Conservation (phyloP, 306 rosid genomes). For the Quercus robur region DNA sequence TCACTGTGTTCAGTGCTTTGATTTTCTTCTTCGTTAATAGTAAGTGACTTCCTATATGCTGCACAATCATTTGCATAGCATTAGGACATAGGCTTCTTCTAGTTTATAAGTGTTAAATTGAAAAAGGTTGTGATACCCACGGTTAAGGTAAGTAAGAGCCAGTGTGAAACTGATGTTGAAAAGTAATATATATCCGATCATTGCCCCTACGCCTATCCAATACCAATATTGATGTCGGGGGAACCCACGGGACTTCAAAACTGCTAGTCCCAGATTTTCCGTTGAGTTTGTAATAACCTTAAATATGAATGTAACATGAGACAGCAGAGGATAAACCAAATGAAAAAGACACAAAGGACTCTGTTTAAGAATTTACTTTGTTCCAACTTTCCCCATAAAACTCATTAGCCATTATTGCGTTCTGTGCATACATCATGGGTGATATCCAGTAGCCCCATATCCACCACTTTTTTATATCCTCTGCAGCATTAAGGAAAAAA, state of each 20-base stretch:
- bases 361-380: slow-evolving; percentile 38
- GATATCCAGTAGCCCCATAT: slow-evolving; percentile 80
- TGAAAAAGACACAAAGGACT: neutral
- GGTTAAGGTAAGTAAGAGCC: slow-evolving; percentile 49
- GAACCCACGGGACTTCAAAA: slow-evolving; percentile 53
- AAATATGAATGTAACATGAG: neutral
- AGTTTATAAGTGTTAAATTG: neutral
- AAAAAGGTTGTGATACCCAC: slow-evolving; percentile 34
- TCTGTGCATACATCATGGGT: slow-evolving; percentile 70
- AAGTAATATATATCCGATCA: slow-evolving; percentile 45
- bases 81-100: neutral
- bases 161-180: slow-evolving; percentile 46
- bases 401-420: slow-evolving; percentile 61
- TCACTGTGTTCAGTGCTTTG: slow-evolving; percentile 10
- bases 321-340: neutral
- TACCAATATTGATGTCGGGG: slow-evolving; percentile 57
- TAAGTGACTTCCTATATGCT: slow-evolving; percentile 42
- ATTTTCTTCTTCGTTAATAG: slow-evolving; percentile 33
- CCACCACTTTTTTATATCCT: slow-evolving; percentile 60
- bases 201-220: slow-evolving; percentile 64
- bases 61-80: slow-evolving; percentile 13
- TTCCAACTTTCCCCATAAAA: slow-evolving; percentile 66
- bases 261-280: slow-evolving; percentile 38
- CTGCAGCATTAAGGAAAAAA: slow-evolving; percentile 25
- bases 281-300: slow-evolving; percentile 41